These are phyloP conservation scores for Periconia macrospinosa DNA, from an alignment of 2,329 filamentous ascomycete genomes.

Conservation along the genomic window DNA sequence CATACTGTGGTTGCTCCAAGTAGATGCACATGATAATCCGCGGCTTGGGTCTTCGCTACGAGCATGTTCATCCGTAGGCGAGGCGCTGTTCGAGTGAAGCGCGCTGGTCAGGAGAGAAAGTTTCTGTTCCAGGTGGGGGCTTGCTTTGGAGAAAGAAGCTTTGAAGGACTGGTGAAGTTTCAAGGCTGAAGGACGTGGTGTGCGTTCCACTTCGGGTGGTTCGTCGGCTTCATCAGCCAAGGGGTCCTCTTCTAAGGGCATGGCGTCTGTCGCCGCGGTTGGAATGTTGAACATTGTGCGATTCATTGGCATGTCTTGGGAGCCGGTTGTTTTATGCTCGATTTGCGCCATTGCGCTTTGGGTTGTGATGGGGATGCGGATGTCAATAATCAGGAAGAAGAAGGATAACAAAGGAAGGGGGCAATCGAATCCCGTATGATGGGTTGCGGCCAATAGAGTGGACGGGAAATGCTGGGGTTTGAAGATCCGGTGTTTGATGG, in stretches of 20 bases:
- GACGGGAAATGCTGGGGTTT: neutral
- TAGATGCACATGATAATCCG: constrained; percentile 61
- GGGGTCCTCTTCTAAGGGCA: constrained; percentile 59
- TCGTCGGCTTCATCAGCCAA: constrained; percentile 79
- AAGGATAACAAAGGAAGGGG: neutral
- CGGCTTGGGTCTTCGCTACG: constrained; percentile 42
- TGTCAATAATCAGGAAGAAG: neutral
- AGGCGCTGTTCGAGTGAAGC: constrained; percentile 56
- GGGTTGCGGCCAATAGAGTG: neutral
- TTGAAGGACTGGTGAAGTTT: constrained; percentile 41
- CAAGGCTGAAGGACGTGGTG: constrained; percentile 46
- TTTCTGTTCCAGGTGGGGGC: constrained; percentile 58
- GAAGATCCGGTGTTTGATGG: neutral
- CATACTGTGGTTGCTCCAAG: constrained; percentile 77
- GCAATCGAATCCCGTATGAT: neutral
- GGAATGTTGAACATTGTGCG: constrained; percentile 24
- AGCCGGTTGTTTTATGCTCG: constrained; percentile 31
- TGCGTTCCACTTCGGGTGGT: constrained; percentile 72
- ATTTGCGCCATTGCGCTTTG: constrained; percentile 33
- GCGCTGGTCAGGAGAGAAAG: constrained; percentile 88
- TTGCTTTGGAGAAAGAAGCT: constrained; percentile 52
- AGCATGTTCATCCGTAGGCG: constrained; percentile 46
- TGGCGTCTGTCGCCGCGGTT: constrained; percentile 24
- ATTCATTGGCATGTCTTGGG: constrained; percentile 34
- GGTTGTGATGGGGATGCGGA: neutral